Evolutionary conservation across 2,329 filamentous ascomycete genomes (phyloP).

Genomic region (Neonectria faginata): DNA sequence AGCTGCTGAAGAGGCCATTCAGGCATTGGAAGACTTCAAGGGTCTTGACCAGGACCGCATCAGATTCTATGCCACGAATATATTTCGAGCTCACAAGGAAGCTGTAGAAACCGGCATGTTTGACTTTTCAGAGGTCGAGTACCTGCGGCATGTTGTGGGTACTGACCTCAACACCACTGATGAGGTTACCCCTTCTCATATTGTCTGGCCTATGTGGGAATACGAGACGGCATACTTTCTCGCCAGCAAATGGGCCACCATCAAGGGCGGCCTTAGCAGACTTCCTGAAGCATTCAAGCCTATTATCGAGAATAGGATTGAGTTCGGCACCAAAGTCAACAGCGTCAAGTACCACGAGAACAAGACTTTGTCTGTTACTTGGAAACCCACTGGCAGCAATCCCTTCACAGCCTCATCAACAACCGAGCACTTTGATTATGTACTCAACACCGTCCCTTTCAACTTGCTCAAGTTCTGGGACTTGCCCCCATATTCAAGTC

Average conservation of each 20-base stretch:
- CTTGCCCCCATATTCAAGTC: constrained; percentile 49
- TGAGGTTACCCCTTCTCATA: constrained; percentile 44
- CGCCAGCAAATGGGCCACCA: constrained; percentile 42
- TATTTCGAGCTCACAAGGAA: constrained; percentile 48
- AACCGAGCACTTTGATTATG: constrained; percentile 52
- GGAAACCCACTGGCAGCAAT: constrained; percentile 37
- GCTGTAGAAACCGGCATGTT: constrained; percentile 46
- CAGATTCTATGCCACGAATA: constrained; percentile 41
- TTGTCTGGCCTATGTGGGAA: constrained; percentile 47
- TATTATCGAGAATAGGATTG: constrained; percentile 43
- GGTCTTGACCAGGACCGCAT: constrained; percentile 38
- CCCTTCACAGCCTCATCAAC: constrained; percentile 40
- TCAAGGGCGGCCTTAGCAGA: constrained; percentile 51
- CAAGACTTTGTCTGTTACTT: constrained; percentile 36
- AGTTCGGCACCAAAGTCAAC: constrained; percentile 40
- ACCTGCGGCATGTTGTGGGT: constrained; percentile 50
- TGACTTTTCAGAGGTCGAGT: constrained; percentile 47
- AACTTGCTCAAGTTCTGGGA: constrained; percentile 54
- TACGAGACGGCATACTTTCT: constrained; percentile 45
- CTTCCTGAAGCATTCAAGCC: constrained; percentile 51
- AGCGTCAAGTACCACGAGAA: constrained; percentile 38
- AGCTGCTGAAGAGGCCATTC: constrained; percentile 37
- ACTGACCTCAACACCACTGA: constrained; percentile 54
- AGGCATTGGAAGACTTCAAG: constrained; percentile 46
- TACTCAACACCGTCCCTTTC: constrained; percentile 53